Conservation (phyloP, 192 early-diverging fungal genomes). For the Coemansia sp. region DNA sequence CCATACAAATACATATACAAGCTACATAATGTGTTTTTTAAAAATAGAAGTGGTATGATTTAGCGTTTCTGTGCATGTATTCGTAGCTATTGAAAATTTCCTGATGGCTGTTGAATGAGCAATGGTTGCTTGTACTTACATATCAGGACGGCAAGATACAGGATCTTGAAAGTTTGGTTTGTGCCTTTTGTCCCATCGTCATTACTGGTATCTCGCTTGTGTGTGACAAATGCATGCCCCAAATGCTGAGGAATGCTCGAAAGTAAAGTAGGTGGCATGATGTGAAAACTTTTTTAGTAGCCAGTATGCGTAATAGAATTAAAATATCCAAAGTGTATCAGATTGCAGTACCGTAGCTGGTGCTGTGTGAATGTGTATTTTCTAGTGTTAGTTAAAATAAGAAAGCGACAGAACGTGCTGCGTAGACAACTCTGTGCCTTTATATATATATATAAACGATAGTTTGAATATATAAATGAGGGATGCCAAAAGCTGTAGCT, state of each 20-base stretch:
- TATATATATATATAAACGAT: not conserved
- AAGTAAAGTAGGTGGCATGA: conserved; percentile 1
- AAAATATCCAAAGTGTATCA: too few relatives aligned
- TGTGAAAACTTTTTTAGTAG: not conserved
- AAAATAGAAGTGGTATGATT: too few relatives aligned
- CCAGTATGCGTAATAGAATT: too few relatives aligned
- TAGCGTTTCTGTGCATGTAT: not conserved
- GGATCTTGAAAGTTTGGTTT: conserved; percentile 14
- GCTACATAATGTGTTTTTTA: too few relatives aligned
- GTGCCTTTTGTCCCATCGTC: not conserved
- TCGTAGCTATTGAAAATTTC: not conserved
- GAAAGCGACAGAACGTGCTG: too few relatives aligned
- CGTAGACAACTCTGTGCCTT: too few relatives aligned
- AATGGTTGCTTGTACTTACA: conserved; percentile 2
- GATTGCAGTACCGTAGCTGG: too few relatives aligned
- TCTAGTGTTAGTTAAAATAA: too few relatives aligned
- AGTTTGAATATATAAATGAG: not conserved
- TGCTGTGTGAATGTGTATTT: too few relatives aligned
- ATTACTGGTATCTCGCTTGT: conserved; percentile 3
- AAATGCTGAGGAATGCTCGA: not conserved
- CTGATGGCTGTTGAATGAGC: not conserved
- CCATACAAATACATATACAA: not conserved
- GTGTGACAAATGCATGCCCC: not conserved
- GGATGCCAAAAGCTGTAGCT: not conserved
- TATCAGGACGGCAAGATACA: conserved; percentile 12